These are phyloP conservation scores for Russula foetens DNA, from an alignment of 768 basidiomycete genomes.

Conservation along the genomic window DNA sequence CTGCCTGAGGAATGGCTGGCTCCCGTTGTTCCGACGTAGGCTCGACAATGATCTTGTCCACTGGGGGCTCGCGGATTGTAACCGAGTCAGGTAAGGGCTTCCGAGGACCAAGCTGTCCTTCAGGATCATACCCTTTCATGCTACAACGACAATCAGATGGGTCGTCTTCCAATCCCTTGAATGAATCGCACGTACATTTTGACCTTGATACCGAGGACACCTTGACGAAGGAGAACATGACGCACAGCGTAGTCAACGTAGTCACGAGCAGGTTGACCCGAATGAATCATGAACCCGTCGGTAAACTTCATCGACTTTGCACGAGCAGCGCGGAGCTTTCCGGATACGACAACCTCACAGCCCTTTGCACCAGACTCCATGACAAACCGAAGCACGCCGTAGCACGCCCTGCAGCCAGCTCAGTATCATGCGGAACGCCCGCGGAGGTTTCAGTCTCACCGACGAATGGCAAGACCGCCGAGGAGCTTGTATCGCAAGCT, in stretches of 20 bases:
- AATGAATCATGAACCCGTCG: constrained; percentile 99
- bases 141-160: constrained; percentile 34
- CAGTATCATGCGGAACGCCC: not conserved
- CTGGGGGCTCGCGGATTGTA: constrained; percentile 78
- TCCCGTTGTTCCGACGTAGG: constrained; percentile 88
- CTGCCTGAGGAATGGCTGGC: constrained; percentile 41
- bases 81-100: constrained; percentile 96
- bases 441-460: constrained; percentile 43
- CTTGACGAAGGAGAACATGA: constrained; percentile 96
- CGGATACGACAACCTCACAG: constrained; percentile 98
- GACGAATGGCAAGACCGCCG: constrained; percentile 97
- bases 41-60: constrained; percentile 85
- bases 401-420: constrained; percentile 64
- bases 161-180: not conserved
- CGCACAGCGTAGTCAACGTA: constrained; percentile 97
- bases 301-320: constrained; percentile 99
- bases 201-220: constrained; percentile 99
- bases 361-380: constrained; percentile 99
- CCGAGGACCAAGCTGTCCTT: constrained; percentile 80
- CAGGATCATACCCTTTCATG: constrained; percentile 96
- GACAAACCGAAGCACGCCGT: constrained; percentile 99
- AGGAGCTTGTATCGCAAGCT: constrained; percentile 97
- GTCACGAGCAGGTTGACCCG: constrained; percentile 94
- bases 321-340: constrained; percentile 98
- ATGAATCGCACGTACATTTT: constrained; percentile 66